Evolutionary conservation across 2,329 filamentous ascomycete genomes (phyloP), one percentile per base, ranked within the genome.

Genomic region (Aspergillus caelatus): DNA sequence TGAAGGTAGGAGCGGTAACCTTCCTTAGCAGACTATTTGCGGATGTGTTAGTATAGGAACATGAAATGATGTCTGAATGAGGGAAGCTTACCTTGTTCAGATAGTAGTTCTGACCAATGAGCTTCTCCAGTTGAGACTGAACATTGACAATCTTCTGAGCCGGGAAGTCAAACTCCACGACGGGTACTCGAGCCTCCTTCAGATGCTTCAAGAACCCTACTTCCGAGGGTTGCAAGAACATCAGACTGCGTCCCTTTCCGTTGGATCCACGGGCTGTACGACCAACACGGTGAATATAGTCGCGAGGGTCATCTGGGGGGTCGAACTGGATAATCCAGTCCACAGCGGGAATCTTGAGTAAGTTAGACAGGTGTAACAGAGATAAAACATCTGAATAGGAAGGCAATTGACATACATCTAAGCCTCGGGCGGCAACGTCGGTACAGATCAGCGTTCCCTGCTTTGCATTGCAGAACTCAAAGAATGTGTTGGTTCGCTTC

Each of bases 311-410:
- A 84, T 97, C 93, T 4, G 94, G 93, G 12, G 94, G 94, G 71
- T 97, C 95, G 73, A 96, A 97, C 79, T 98, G 94, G 66, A 97
- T 89, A 70, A 97, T 96, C 89, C 92, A 98, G 81, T 98, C 94
- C 50, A 98, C 94, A 26, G 92, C 90, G 0, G 94, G 94, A 67
- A 98, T 97, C 86, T 90, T 36, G 61, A 23, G 8, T 1, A 14
- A 54, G 53, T 77, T 63, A 67, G 64, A 63, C 59, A 75, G 6
- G 58, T 50, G 14, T 21, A 54, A 46, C 59, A 19, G 23, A 57
- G 2, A 36, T 12, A 30, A 23, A 23, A 19, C 52, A 28, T 34
- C 54, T 16, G 10, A 41, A 36, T 12, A 41, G 16, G 14, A 10
- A 14, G 28, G 34, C 28, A 23, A 16, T 14, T 10, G 32, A 79